These are phyloP conservation scores for Podila horticola DNA, from an alignment of 192 early-diverging fungal species.

Conservation along the genomic window DNA sequence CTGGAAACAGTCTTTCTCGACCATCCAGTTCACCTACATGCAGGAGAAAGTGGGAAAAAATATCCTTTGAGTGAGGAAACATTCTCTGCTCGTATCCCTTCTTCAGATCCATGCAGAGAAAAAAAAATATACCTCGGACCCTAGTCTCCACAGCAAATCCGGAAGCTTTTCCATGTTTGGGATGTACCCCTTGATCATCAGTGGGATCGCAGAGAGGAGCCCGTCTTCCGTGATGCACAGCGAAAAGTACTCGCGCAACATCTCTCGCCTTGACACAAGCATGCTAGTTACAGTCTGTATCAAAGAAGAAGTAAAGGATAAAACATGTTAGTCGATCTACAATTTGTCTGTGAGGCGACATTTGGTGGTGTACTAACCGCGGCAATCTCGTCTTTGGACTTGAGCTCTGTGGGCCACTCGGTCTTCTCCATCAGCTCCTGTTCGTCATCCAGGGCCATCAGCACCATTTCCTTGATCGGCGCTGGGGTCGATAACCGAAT, in stretches of 20 bases:
- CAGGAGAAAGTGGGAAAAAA: slow-evolving; percentile 1
- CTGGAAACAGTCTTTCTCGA: slow-evolving; percentile 88
- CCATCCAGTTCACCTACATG: slow-evolving; percentile 81
- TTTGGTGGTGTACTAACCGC: slow-evolving; percentile 50
- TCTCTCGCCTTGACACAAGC: slow-evolving; percentile 68
- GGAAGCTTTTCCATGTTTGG: slow-evolving; percentile 91
- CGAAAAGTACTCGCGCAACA: slow-evolving; percentile 93
- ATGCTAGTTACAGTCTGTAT: slow-evolving; percentile 56
- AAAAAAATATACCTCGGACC: slow-evolving; percentile 67
- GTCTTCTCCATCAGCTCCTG: slow-evolving; percentile 51
- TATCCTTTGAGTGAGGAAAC: too few relatives aligned
- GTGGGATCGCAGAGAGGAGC: slow-evolving; percentile 74
- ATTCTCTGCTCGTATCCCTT: not conserved
- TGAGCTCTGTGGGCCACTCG: slow-evolving; percentile 59
- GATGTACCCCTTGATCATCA: slow-evolving; percentile 82
- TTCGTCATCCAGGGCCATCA: slow-evolving; percentile 74
- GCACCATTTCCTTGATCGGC: slow-evolving; percentile 73
- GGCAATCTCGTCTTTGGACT: slow-evolving; percentile 65
- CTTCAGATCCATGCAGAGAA: not conserved
- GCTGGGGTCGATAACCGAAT: slow-evolving; percentile 72
- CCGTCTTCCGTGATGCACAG: slow-evolving; percentile 75
- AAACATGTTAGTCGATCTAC: not conserved
- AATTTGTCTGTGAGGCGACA: too few relatives aligned
- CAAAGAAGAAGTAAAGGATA: not conserved
- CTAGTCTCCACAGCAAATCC: slow-evolving; percentile 81